A percentile compares a stretch with the other conserved stretches of the same genome.
Evolutionary conservation across 192 early-diverging fungal genomes (phyloP).

Genomic region (Backusella luteola): DNA sequence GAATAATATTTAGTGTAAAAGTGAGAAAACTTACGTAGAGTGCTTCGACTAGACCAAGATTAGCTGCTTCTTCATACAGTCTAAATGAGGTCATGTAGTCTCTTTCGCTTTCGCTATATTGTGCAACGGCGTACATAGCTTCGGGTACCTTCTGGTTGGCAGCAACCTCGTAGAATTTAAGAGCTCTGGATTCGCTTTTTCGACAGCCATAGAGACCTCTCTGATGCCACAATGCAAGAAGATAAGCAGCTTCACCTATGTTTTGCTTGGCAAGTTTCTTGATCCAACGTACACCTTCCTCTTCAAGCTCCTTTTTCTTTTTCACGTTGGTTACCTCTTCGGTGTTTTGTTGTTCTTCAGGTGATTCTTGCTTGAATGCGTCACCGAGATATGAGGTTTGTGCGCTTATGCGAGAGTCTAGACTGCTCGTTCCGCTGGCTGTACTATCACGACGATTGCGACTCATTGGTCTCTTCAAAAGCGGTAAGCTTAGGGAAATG

Average conservation of each 20-base stretch:
- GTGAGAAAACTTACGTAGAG: slow-evolving; percentile 52
- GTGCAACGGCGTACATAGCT: slow-evolving; percentile 63
- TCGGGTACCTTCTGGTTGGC: slow-evolving; percentile 63
- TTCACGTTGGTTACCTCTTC: neutral
- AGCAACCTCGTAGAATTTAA: slow-evolving; percentile 57
- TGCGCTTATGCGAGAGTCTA: slow-evolving; percentile 2
- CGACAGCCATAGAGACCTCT: slow-evolving; percentile 46
- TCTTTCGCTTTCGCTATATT: slow-evolving; percentile 56
- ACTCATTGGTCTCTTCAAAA: neutral
- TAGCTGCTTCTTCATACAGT: slow-evolving; percentile 58
- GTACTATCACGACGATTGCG: slow-evolving; percentile 22
- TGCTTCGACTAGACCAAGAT: slow-evolving; percentile 59
- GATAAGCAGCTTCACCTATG: slow-evolving; percentile 69
- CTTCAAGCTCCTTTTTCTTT: slow-evolving; percentile 27
- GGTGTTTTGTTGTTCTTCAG: slow-evolving; percentile 10
- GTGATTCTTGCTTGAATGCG: neutral
- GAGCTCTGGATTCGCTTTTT: slow-evolving; percentile 54
- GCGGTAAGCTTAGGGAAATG: neutral
- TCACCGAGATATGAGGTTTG: neutral
- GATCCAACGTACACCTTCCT: slow-evolving; percentile 72
- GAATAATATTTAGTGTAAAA: neutral
- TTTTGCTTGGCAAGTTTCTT: slow-evolving; percentile 64
- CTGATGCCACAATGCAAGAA: slow-evolving; percentile 68
- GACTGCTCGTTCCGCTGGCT: slow-evolving; percentile 1
- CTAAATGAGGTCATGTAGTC: slow-evolving; percentile 51